phyloP scores from a whole-genome alignment of 805 yeast genomes.

The Metschnikowia lochheadii region DNA sequence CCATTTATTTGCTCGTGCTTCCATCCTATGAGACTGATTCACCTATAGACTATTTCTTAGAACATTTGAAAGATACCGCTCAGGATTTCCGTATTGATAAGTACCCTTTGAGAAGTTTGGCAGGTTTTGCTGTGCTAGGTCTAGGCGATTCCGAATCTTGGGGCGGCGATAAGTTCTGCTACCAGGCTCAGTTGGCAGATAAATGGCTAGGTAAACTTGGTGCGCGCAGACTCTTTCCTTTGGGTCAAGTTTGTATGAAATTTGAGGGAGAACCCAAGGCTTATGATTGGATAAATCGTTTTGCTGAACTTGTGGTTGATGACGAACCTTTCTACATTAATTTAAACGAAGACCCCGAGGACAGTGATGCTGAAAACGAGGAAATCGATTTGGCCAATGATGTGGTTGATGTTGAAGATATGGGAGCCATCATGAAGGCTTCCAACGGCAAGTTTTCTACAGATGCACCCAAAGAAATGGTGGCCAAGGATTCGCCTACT shows the following conservation, averaged over 20 bases:
- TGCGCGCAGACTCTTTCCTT: slow-evolving; percentile 77
- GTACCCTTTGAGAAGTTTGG: slow-evolving; percentile 61
- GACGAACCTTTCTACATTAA: slow-evolving; percentile 60
- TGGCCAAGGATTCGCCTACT: slow-evolving; percentile 84
- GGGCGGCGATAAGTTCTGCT: slow-evolving; percentile 73
- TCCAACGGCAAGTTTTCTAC: slow-evolving; percentile 20
- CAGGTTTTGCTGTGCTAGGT: slow-evolving; percentile 84
- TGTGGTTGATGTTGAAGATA: slow-evolving; percentile 81
- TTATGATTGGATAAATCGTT: slow-evolving; percentile 61
- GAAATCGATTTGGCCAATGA: slow-evolving; percentile 32
- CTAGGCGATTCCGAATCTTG: slow-evolving; percentile 85
- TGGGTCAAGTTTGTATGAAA: slow-evolving; percentile 82
- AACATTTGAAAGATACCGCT: slow-evolving; percentile 72
- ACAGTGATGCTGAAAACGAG: slow-evolving; percentile 47
- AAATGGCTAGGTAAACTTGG: slow-evolving; percentile 76
- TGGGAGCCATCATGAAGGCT: slow-evolving; percentile 59
- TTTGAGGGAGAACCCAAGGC: slow-evolving; percentile 56
- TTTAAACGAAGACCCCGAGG: slow-evolving; percentile 52
- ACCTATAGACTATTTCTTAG: slow-evolving; percentile 83
- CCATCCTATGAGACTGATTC: slow-evolving; percentile 94
- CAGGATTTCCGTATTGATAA: slow-evolving; percentile 85
- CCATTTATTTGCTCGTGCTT: slow-evolving; percentile 66
- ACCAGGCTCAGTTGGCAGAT: slow-evolving; percentile 76
- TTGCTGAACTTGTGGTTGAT: slow-evolving; percentile 61
- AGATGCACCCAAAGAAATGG: slow-evolving; percentile 65